Base-by-base conservation (phyloP, 345 rosid genomes). In the Arabis hirsuta region DNA sequence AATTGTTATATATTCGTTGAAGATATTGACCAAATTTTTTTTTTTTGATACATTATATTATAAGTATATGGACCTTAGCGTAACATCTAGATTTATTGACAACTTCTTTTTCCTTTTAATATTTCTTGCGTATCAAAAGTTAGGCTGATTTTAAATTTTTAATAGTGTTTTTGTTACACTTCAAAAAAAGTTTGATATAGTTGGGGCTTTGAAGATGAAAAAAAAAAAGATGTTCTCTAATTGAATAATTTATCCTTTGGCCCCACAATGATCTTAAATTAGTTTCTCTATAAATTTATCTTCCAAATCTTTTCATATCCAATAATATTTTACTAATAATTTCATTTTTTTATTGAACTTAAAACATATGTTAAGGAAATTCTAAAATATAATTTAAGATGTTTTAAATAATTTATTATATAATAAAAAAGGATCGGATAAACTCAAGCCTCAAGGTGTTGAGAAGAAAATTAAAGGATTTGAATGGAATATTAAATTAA, bases 261-360 rank as follows among this genome's bases (percentile, higher is more conserved):
- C 34, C 61, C 74, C 60, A 51, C 45, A 53, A 51, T 39, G n/a
- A 41, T 52, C 29, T 41, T 61, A 61, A 26, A 42, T 39, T 27
- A 71, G 48, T 60, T 41, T 60, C 42, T 27, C 9, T 41, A 20
- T 3, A 39, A 52, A 61, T 60, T 22, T 16, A 71, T 51, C 26
- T 51, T 51, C 47, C 16, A 60, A 71, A 70, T 70, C 12, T 59
- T 16, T 48, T 38, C 52, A 39, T 59, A 60, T 48, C 73, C 19
- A 69, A 36, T 8, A n/a, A 24, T 9, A 36, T 26, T 47, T 58
- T 19, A 36, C 44, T 67, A 3, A n/a, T 34, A 14, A n/a, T 41
- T 4, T 3, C 41, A 11, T 5, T 11, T 20, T 11, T 4, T 9
- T 12, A 4, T 9, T 41, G 27, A 7, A 22, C 24, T 22, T 22